These are phyloP conservation scores for Saturnispora galanensis DNA, from an alignment of 805 yeast genomes.

Conservation along the genomic window DNA sequence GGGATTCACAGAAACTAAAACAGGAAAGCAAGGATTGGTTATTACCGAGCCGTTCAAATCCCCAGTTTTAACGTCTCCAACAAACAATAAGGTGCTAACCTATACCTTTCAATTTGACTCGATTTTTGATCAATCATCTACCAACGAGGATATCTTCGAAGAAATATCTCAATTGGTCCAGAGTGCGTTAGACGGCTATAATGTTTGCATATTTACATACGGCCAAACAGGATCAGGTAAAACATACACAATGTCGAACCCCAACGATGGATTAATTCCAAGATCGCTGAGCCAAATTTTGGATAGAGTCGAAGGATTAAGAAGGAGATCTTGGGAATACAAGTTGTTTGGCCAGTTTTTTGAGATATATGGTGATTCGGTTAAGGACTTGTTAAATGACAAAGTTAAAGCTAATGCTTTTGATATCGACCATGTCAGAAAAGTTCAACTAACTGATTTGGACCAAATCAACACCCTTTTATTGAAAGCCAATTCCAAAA, in stretches of 20 bases:
- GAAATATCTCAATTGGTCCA: conserved; percentile 84
- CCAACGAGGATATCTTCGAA: conserved; percentile 61
- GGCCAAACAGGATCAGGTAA: conserved; percentile 98
- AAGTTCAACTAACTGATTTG: conserved; percentile 32
- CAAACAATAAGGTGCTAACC: conserved; percentile 11
- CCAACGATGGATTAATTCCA: conserved; percentile 72
- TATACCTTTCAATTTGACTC: conserved; percentile 63
- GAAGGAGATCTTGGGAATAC: conserved; percentile 54
- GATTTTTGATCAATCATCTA: conserved; percentile 47
- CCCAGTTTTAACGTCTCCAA: conserved; percentile 5
- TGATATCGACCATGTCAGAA: conserved; percentile 48
- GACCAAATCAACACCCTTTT: conserved; percentile 43
- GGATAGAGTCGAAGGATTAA: conserved; percentile 37
- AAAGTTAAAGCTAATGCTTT: conserved; percentile 54
- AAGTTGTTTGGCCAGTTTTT: conserved; percentile 62
- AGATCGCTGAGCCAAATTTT: conserved; percentile 65
- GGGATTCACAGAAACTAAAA: conserved; percentile 13
- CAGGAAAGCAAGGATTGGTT: conserved; percentile 23
- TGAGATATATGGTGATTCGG: conserved; percentile 81
- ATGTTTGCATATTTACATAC: conserved; percentile 90
- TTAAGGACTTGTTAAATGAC: conserved; percentile 54
- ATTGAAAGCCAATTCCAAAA: conserved; percentile 43
- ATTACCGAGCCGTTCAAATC: conserved; percentile 17
- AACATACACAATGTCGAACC: conserved; percentile 77
- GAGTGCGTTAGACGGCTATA: conserved; percentile 77